phyloP scores from a whole-genome alignment of 768 basidiomycete species.

The Dacryopinax primogenitus region DNA sequence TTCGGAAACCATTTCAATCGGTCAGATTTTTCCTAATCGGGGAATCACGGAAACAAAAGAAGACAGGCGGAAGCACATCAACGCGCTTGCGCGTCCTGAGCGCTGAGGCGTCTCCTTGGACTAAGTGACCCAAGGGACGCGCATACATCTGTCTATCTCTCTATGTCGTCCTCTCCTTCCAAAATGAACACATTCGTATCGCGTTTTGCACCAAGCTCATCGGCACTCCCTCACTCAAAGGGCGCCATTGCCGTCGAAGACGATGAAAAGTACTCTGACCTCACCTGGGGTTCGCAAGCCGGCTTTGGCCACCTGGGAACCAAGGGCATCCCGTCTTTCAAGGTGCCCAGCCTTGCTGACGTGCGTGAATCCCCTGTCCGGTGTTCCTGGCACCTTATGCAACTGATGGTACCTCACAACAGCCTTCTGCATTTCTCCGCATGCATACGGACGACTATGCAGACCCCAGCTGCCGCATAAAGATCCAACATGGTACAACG shows the following conservation, averaged over 20 bases:
- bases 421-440: constrained; percentile 86
- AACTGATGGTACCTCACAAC: constrained; percentile 9
- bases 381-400: not conserved
- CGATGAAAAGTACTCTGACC: constrained; percentile 44
- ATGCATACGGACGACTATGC: constrained; percentile 92
- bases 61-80: not conserved
- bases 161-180: not conserved
- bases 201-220: constrained; percentile 15
- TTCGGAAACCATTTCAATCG: not conserved
- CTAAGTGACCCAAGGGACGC: not conserved
- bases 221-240: not conserved
- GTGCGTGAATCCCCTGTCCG: constrained; percentile 35
- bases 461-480: constrained; percentile 88
- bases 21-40: not conserved
- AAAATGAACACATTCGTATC: constrained; percentile 17
- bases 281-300: constrained; percentile 73
- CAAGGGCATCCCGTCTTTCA: constrained; percentile 59
- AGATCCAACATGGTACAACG: constrained; percentile 97
- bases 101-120: constrained; percentile 8
- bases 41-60: not conserved
- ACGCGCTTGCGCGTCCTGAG: constrained; percentile 7
- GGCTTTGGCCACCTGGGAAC: constrained; percentile 61
- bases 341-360: constrained; percentile 59
- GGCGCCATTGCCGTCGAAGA: constrained; percentile 20
- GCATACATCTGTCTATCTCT: not conserved